Evolutionary conservation across 805 yeast genomes (phyloP), one percentile per base, ranked within the genome.

Genomic region (Ogataea angusta): DNA sequence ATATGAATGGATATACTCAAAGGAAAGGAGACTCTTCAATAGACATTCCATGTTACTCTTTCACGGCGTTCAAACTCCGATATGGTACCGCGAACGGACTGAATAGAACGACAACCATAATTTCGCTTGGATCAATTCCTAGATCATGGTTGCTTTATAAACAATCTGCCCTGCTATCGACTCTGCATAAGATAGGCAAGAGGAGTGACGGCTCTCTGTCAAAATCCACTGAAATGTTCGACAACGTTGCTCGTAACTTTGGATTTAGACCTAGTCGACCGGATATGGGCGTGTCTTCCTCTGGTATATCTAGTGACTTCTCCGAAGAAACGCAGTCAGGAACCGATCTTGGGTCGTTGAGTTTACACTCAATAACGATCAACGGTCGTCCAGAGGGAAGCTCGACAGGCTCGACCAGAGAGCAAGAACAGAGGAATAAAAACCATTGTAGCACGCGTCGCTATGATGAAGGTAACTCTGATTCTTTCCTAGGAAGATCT

Each of bases 111-210:
- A 70, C 86, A 1, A 65, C 66, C 34, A 65, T 71, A 2, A 59
- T 74, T 0, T 61, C 82, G 7, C 48, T 85, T 5, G 91, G 91
- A 0, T 66, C 70, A 0, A 56, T 80, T 2, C 91, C 90, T 0
- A 59, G 62, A 17, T 56, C 72, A 10, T 84, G 87, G 88, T 53
- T 65, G 13, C 47, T 60, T 14, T 72, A 72, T 33, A 48, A 43
- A 31, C 36, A 37, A 15, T 48, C 51, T 4, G 36, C 43, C 12
- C 27, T 48, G 9, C 12, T 47, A 17, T 36, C 51, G 3, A 35
- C 49, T 9, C 13, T 51, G 7, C 49, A 40, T 14, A 40, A 36
- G 14, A 21, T 42, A 3, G 24, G 35, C 9, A 31, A 30, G 19
- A 36, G 30, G 29, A 36, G 31, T 13, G 42, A 41, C 10, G 45